phyloP scores from a whole-genome alignment of 148 eudicot genomes.

The Camellia lanceoleosa region DNA sequence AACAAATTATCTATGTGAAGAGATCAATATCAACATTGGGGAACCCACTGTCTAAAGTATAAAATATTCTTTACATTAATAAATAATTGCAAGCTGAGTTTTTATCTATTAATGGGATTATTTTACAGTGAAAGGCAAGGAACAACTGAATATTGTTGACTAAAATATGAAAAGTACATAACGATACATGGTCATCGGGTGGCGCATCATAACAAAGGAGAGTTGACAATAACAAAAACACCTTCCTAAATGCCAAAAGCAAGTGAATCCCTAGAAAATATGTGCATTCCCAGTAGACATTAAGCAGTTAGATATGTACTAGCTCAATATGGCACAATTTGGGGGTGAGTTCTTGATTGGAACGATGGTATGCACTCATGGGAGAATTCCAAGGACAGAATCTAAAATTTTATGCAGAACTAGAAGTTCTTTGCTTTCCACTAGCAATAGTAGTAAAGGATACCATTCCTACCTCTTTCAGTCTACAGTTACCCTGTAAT shows the following conservation, averaged over 20 bases:
- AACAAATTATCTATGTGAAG: no score
- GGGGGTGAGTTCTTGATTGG: not conserved
- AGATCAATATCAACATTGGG: not conserved
- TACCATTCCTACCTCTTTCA: not conserved
- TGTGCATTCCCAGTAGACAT: not conserved
- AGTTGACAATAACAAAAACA: not conserved
- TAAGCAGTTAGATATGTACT: not conserved
- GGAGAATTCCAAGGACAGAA: not conserved
- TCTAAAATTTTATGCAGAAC: not conserved
- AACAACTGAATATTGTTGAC: not conserved
- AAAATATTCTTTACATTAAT: not conserved
- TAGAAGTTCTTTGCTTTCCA: not conserved
- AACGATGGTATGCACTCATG: not conserved
- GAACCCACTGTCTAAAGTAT: not conserved
- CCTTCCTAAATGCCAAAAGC: not conserved
- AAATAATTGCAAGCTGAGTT: not conserved
- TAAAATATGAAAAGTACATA: not conserved
- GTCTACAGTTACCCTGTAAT: not conserved
- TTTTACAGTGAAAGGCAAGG: not conserved
- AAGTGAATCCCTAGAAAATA: not conserved
- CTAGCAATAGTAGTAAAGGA: constrained; percentile 3
- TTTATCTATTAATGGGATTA: not conserved
- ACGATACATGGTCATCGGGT: not conserved
- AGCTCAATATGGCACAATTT: not conserved
- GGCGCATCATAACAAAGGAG: not conserved